Evolutionary conservation across 2,329 filamentous ascomycete species (phyloP).

Genomic region (Dothideomycetes sp.): DNA sequence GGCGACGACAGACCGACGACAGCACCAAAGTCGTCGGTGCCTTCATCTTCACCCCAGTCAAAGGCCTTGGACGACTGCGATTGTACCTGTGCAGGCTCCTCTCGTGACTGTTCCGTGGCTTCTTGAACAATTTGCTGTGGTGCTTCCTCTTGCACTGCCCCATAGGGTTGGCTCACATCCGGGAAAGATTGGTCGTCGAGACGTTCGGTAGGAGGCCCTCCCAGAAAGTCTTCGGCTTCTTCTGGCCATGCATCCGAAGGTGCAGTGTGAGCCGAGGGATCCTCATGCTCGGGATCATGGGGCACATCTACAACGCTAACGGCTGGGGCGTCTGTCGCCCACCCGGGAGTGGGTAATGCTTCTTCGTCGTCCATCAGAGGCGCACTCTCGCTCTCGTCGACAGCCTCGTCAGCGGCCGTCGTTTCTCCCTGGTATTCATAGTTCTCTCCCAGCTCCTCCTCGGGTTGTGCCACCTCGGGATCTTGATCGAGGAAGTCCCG

Average conservation of each 20-base stretch:
- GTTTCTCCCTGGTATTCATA: slow-evolving; percentile 41
- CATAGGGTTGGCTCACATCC: too few species aligned
- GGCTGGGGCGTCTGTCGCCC: slow-evolving; percentile 7
- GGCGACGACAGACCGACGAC: background rate
- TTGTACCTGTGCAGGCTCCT: slow-evolving; percentile 1
- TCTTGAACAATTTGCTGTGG: background rate
- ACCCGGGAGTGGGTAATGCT: slow-evolving; percentile 22
- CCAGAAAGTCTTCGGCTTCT: background rate
- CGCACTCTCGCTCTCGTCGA: slow-evolving; percentile 33
- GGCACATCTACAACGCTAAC: background rate
- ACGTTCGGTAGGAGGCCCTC: too few species aligned
- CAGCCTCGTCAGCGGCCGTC: slow-evolving; percentile 37
- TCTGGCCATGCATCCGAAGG: background rate
- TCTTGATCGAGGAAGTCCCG: too few species aligned
- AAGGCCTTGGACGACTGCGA: slow-evolving; percentile 3
- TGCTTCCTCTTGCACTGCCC: background rate
- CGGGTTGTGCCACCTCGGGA: background rate
- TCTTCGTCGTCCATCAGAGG: slow-evolving; percentile 35
- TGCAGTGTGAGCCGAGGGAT: background rate
- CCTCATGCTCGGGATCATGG: background rate
- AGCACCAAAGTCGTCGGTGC: slow-evolving; percentile 12
- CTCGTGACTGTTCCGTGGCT: background rate
- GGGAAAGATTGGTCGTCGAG: too few species aligned
- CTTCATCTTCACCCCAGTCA: slow-evolving; percentile 16
- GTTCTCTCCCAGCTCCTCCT: slow-evolving; percentile 11